These are phyloP conservation scores for Tuber borchii DNA, from an alignment of 495 filamentous ascomycete species.

Conservation along the genomic window DNA sequence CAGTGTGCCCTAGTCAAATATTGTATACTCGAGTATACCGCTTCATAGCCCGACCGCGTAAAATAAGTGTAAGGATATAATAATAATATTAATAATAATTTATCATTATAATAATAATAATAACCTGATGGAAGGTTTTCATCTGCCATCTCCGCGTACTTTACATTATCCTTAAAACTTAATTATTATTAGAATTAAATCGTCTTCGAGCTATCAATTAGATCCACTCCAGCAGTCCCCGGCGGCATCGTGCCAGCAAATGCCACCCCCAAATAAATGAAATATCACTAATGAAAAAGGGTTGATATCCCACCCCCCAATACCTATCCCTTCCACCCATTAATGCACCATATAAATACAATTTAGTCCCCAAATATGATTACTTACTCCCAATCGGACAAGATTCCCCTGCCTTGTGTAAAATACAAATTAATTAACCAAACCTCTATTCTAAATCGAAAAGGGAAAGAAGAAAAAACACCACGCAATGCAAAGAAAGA, in stretches of 20 bases:
- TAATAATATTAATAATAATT: no score
- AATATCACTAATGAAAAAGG: neutral
- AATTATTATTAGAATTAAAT: neutral
- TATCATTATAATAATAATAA: no score
- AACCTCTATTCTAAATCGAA: neutral
- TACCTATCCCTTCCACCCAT: neutral
- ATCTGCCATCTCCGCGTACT: neutral
- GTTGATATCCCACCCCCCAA: neutral
- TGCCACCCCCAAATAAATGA: neutral
- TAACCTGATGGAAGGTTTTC: neutral
- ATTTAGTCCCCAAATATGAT: neutral
- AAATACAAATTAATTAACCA: slow-evolving; percentile 5
- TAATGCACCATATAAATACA: neutral
- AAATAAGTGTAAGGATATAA: no score
- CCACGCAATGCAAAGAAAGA: neutral
- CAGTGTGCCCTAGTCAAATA: no score
- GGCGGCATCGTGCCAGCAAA: neutral
- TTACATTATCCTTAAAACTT: neutral
- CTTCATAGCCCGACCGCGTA: no score
- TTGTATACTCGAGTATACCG: no score
- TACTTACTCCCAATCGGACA: neutral
- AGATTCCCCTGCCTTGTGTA: neutral
- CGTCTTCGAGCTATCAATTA: neutral
- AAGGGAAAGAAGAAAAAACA: slow-evolving; percentile 7
- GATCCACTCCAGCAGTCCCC: neutral